Conservation (phyloP, 352 stramenopile genomes). For the Stephanocyclus meneghinianus region DNA sequence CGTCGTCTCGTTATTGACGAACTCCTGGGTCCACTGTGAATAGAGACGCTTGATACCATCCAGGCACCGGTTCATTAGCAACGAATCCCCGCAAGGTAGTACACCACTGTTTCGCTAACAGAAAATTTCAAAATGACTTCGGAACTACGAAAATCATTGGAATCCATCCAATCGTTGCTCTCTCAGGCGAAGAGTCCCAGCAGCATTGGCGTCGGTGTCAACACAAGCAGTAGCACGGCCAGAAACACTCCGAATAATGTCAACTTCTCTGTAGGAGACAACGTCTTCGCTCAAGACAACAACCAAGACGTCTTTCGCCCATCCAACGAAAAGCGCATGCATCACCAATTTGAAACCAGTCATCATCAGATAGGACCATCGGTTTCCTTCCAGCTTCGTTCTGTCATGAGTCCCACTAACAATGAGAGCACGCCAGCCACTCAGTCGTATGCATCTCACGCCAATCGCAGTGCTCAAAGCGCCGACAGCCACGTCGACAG, state of each 20-base stretch:
- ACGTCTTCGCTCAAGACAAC: background rate
- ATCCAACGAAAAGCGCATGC: background rate
- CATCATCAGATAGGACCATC: background rate
- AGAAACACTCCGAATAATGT: background rate
- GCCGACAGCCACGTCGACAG: background rate
- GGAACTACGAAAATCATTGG: slow-evolving; percentile 39
- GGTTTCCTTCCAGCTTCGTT: background rate
- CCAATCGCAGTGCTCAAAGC: background rate
- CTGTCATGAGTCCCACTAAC: background rate
- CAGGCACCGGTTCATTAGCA: background rate
- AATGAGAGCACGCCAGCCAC: background rate
- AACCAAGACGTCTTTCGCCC: background rate
- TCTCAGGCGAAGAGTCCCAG: slow-evolving; percentile 6
- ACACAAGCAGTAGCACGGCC: background rate
- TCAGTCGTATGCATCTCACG: background rate
- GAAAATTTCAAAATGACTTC: background rate
- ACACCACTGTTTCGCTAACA: background rate
- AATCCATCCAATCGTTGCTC: slow-evolving; percentile 44
- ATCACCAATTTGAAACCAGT: background rate
- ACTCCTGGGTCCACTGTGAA: background rate
- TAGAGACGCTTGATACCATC: background rate
- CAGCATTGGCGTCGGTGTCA: slow-evolving; percentile 11
- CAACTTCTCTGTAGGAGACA: background rate
- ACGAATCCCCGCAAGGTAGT: background rate
- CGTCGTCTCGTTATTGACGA: background rate